Conservation (phyloP, 2,329 filamentous ascomycete species). For the Trichothecium sympodiale region DNA sequence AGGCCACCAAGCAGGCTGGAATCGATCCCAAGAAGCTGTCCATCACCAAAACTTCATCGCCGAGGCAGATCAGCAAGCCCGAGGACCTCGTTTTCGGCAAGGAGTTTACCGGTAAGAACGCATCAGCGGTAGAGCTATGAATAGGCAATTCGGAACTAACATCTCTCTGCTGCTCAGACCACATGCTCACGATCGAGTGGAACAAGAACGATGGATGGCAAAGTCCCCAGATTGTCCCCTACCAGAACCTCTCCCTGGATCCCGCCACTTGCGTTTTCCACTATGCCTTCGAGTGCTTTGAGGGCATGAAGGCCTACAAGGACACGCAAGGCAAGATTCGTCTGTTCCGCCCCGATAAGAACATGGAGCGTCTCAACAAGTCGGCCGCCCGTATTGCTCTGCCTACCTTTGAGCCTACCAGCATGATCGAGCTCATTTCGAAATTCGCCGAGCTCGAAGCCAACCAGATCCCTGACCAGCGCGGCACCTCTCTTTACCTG, state of each 20-base stretch:
- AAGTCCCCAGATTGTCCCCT: conserved; percentile 73
- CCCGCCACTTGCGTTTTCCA: conserved; percentile 96
- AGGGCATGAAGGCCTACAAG: conserved; percentile 99
- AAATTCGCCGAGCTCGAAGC: conserved; percentile 71
- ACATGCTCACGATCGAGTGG: conserved; percentile 96
- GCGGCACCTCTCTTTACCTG: conserved; percentile 90
- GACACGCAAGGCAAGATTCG: conserved; percentile 68
- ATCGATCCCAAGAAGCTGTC: conserved; percentile 70
- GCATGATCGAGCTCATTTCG: conserved; percentile 71
- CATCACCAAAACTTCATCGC: conserved; percentile 62
- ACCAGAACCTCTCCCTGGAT: conserved; percentile 94
- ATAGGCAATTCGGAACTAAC: too few species aligned
- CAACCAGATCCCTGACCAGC: conserved; percentile 76
- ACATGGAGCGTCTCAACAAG: conserved; percentile 91
- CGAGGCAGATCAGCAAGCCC: conserved; percentile 62
- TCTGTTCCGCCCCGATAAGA: conserved; percentile 88
- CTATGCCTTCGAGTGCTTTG: conserved; percentile 96
- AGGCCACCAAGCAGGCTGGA: conserved; percentile 43
- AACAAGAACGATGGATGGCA: conserved; percentile 76
- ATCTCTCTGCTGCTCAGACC: conserved; percentile 48
- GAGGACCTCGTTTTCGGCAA: conserved; percentile 83
- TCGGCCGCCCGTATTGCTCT: conserved; percentile 86
- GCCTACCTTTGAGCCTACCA: conserved; percentile 67
- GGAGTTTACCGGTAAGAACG: conserved; percentile 79
- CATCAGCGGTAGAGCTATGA: too few species aligned